These are phyloP conservation scores for Hanseniaspora nectarophila DNA, from an alignment of 805 yeast species.

Conservation along the genomic window DNA sequence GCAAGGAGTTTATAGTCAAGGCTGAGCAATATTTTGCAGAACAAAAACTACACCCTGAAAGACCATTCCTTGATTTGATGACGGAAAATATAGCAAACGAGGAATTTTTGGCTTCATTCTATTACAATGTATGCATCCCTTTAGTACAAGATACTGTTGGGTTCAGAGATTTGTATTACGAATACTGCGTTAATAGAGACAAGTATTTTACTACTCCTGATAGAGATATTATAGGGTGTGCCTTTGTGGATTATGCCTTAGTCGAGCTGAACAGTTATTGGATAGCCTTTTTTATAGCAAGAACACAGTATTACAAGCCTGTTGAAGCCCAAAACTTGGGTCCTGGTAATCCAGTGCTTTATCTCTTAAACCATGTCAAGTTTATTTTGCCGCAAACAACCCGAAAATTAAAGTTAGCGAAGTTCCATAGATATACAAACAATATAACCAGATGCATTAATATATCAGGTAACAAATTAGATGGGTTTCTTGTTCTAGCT, in stretches of 20 bases:
- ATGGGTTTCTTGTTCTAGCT: not conserved
- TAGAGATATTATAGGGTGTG: not conserved
- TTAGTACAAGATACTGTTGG: not conserved
- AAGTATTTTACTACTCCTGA: not conserved
- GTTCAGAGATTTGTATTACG: constrained; percentile 9
- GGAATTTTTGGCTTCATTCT: constrained; percentile 7
- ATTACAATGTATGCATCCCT: constrained; percentile 3
- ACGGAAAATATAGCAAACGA: constrained; percentile 5
- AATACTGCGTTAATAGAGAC: constrained; percentile 13
- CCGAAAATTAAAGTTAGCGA: not conserved
- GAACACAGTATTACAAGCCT: constrained; percentile 12
- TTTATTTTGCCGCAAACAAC: not conserved
- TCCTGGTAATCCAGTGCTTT: not conserved
- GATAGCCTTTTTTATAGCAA: constrained; percentile 11
- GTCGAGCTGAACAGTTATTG: constrained; percentile 2
- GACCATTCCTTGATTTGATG: not conserved
- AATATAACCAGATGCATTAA: not conserved
- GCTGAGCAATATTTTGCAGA: not conserved
- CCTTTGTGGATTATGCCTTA: constrained; percentile 1
- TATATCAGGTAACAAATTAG: not conserved
- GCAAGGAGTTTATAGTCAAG: not conserved
- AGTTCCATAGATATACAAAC: constrained; percentile 10
- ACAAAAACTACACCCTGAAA: not conserved
- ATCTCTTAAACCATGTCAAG: not conserved
- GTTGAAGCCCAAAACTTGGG: not conserved